Evolutionary conservation across 805 yeast genomes (phyloP), one percentile per base, ranked within the genome.

Genomic region (Candida loeiensis): DNA sequence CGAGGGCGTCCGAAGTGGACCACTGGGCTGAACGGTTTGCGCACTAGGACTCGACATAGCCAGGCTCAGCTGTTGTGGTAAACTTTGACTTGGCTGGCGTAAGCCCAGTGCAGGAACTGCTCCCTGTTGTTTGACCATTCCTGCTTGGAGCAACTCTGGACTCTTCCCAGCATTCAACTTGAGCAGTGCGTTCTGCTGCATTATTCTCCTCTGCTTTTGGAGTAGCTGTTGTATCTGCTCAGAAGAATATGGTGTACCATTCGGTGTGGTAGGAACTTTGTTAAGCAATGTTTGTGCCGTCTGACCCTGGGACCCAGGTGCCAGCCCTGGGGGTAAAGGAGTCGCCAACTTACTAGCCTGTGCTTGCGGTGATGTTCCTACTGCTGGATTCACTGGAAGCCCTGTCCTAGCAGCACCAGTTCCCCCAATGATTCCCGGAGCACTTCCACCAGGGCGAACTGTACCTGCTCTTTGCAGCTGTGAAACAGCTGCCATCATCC

Each of bases 161-260:
- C 18, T 30, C 33, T 14, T 15, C n/a, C 21, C 33, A 6, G 36
- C 12, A 19, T 39, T 34, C 31, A 39, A 18, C 16, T 39, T 39
- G 22, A 39, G 26, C 31, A 34, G 38, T 4, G 43, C 18, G 13
- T 39, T 39, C 11, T 68, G 68, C 45, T 71, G 77, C 61, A 70
- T 56, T 47, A 73, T 45, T 40, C 75, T 61, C 36, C 77, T 61
- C 45, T 75, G 79, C 42, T 73, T 72, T 39, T 75, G 80, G 34
- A 78, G 57, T 34, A 79, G 52, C 45, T 76, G 79, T 50, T 79
- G 84, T 11, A 79, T 57, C 48, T 80, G 86, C 43, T 79, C 85
- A 7, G 73, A 72, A 0, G 82, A 76, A 41, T 76, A 75, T 7
- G 79, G 79, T 0, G 77, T 69, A 3, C 80, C 81, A 51, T 75